Percentiles rank a stretch among this genome's conserved stretches.
phyloP scores from a whole-genome alignment of 257 asterid genomes.

The Solanum lycopersicoides region DNA sequence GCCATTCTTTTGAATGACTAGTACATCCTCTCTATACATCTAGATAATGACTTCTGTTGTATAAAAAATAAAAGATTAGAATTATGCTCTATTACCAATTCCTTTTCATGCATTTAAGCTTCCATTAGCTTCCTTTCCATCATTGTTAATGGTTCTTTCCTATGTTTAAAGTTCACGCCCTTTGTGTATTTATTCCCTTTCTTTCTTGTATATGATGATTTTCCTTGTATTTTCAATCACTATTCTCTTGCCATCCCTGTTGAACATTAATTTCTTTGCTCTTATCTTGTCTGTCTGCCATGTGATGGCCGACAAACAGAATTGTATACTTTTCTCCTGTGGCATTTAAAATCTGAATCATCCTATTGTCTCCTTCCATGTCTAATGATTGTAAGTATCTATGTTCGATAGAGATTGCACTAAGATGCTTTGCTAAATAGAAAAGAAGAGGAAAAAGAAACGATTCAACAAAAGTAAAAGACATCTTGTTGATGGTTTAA shows the following conservation, averaged over 20 bases:
- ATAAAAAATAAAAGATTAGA: neutral
- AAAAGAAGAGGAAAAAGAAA: neutral
- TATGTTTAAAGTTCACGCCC: neutral
- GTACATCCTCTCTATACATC: neutral
- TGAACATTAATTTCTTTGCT: neutral
- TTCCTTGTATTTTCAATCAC: neutral
- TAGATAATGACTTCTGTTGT: neutral
- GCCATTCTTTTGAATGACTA: neutral
- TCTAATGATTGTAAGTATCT: neutral
- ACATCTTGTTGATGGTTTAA: neutral
- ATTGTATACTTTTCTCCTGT: neutral
- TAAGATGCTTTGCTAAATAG: neutral
- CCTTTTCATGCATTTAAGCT: neutral
- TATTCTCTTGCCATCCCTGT: neutral
- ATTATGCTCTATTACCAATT: neutral
- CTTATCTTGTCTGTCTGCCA: neutral
- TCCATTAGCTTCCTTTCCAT: neutral
- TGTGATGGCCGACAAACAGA: neutral
- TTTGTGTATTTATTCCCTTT: neutral
- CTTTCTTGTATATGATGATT: neutral
- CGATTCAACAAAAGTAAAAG: neutral
- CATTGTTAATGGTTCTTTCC: neutral
- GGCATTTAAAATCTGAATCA: neutral
- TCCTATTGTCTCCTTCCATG: neutral
- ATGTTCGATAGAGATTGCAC: neutral